Evolutionary conservation across 768 basidiomycete species (phyloP).

Genomic region (Gautieria morchelliformis): DNA sequence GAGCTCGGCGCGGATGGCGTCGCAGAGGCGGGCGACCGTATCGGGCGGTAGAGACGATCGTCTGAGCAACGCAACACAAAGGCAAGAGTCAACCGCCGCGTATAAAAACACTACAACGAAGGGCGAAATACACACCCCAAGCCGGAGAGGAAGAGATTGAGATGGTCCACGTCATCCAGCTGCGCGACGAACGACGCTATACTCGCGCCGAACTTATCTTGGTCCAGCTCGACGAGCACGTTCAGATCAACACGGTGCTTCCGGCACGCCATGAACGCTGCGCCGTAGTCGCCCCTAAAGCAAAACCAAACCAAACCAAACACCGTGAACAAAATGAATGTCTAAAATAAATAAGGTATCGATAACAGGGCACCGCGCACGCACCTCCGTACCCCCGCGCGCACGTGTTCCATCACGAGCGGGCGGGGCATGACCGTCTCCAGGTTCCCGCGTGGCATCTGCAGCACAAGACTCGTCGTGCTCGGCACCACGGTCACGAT

Average conservation of each 20-base stretch:
- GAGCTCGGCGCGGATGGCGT: conserved; percentile 62
- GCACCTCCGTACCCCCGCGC: conserved; percentile 64
- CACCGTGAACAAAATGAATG: background rate
- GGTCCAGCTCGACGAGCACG: conserved; percentile 75
- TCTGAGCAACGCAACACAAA: conserved; percentile 32
- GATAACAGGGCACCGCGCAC: conserved; percentile 18
- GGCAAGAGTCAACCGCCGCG: background rate
- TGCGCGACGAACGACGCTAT: conserved; percentile 71
- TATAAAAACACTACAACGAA: background rate
- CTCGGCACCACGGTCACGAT: conserved; percentile 86
- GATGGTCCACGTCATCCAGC: conserved; percentile 79
- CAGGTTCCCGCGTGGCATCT: conserved; percentile 96
- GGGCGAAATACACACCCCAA: conserved; percentile 52
- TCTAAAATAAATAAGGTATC: background rate
- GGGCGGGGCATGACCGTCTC: conserved; percentile 94
- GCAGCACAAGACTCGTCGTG: conserved; percentile 81
- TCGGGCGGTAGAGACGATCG: conserved; percentile 50
- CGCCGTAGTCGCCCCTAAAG: conserved; percentile 62
- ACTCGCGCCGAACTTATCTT: conserved; percentile 49
- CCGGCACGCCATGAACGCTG: conserved; percentile 84
- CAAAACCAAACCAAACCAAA: background rate
- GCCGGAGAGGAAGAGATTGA: conserved; percentile 85
- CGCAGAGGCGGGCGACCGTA: conserved; percentile 61
- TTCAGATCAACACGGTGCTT: conserved; percentile 91
- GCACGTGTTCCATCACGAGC: conserved; percentile 78